Evolutionary conservation across 257 asterid genomes (phyloP), one percentile per base, ranked within the genome.

Genomic region (Schizonepeta tenuifolia): DNA sequence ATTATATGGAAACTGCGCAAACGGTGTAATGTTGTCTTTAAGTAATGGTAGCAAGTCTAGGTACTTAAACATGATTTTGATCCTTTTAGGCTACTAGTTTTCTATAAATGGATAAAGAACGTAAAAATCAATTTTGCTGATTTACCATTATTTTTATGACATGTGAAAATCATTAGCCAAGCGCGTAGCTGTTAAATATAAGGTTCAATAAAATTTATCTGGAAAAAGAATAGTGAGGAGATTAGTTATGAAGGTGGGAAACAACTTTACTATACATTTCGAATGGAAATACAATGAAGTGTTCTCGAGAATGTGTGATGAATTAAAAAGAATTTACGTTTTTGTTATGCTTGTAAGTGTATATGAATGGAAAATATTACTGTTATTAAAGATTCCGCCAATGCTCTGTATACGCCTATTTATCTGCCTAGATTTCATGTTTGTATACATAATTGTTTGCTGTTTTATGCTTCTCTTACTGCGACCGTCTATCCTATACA

Each of bases 301-400:
- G 35, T 54, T 26, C n/a, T 78, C 6, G 31, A 69, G 22, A 13
- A 15, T 43, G 40, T 13, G 24, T 20, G 7, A 24, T 54, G 70
- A 54, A 66, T 33, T 14, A 40, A 35, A 63, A 36, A 20, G 24
- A 47, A 59, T 15, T 50, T 4, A 12, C 58, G 18, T 53, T 24
- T 53, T 60, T 74, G 65, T 63, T 68, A 40, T 38, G 35, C 14
- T 59, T 50, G 9, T 54, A 53, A 38, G n/a, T 18, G 9, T 49
- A 17, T 14, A 8, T 47, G 9, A n/a, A 53, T 17, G 24, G 20
- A 54, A 70, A 10, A 41, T 44, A 26, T 28, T 26, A 13, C 21
- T 14, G 67, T 61, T 50, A 18, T 55, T 63, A 2, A 61, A 18
- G 47, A 68, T 36, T 12, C 53, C 43, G 44, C 40, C 21, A 47